phyloP scores from a whole-genome alignment of 2,329 filamentous ascomycete genomes.

The Scleromitrula shiraiana region DNA sequence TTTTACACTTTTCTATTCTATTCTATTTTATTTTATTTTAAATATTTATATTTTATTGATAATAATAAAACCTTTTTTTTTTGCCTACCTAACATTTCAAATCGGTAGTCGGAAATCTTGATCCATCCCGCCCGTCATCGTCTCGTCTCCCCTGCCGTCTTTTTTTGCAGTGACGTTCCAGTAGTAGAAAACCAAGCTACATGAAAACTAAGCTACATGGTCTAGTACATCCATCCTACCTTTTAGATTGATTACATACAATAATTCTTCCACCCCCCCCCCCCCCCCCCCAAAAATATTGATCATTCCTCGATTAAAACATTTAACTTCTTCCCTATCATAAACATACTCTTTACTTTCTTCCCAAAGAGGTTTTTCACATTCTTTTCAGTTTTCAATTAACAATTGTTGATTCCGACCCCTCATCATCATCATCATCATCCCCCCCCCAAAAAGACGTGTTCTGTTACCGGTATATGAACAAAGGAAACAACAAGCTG shows the following conservation, averaged over 20 bases:
- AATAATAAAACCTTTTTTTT: not conserved
- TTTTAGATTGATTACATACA: not conserved
- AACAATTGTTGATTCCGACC: not conserved
- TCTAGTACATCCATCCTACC: not conserved
- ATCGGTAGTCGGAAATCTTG: not conserved
- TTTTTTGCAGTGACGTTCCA: not conserved
- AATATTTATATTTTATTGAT: too few relatives aligned
- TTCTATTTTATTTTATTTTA: too few relatives aligned
- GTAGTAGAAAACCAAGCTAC: too few relatives aligned
- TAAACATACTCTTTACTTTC: not conserved
- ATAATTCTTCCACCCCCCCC: too few relatives aligned
- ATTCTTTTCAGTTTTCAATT: constrained; percentile 1
- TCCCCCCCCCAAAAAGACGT: too few relatives aligned
- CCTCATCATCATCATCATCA: not conserved
- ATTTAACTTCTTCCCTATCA: not conserved
- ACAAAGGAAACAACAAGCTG: constrained; percentile 2
- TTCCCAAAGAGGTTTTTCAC: not conserved
- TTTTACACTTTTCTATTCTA: too few relatives aligned
- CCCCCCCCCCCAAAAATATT: constrained; percentile 1
- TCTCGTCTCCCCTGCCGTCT: not conserved
- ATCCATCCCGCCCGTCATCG: not conserved
- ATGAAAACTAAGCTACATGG: too few relatives aligned
- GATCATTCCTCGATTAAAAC: constrained; percentile 7
- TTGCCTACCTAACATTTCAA: not conserved
- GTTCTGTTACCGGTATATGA: not conserved